A percentile compares a stretch with the other conserved stretches of the same genome.
phyloP scores from a whole-genome alignment of 306 rosid species.

The Begonia peltatifolia region DNA sequence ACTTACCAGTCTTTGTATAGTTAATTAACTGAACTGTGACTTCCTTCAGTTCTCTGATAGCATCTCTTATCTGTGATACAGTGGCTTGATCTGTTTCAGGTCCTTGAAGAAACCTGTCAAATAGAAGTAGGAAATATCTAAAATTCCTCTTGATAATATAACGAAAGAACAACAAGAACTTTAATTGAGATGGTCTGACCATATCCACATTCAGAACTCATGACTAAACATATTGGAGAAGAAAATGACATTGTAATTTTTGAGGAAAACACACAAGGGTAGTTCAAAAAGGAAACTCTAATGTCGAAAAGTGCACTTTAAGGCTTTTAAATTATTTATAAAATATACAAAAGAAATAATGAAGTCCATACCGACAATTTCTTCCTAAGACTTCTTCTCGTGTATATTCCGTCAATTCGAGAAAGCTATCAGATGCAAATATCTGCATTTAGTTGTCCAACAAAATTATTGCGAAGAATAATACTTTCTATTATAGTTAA shows the following conservation, averaged over 20 bases:
- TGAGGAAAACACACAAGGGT: too few species aligned
- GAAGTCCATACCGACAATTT: constrained; percentile 56
- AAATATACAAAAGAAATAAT: not conserved
- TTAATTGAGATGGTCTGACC: too few species aligned
- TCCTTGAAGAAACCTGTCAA: constrained; percentile 85
- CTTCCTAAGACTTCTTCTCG: constrained; percentile 99
- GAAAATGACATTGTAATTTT: too few species aligned
- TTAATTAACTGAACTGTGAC: constrained; percentile 95
- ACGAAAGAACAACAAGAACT: too few species aligned
- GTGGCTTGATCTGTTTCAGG: constrained; percentile 91
- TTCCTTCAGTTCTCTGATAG: constrained; percentile 78
- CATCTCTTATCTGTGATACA: constrained; percentile 63
- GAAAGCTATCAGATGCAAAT: constrained; percentile 98
- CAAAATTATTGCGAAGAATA: too few species aligned
- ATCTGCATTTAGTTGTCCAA: constrained; percentile 39
- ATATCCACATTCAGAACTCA: too few species aligned
- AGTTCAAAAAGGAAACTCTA: too few species aligned
- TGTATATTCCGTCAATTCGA: constrained; percentile 81
- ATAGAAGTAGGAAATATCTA: too few species aligned
- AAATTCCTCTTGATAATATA: too few species aligned
- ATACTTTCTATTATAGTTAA: too few species aligned
- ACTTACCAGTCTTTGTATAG: constrained; percentile 86
- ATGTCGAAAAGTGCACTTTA: too few species aligned
- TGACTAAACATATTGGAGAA: too few species aligned
- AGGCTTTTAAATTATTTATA: not conserved